phyloP scores from a whole-genome alignment of 805 yeast species.

The Cyberlindnera galapagoensis region DNA sequence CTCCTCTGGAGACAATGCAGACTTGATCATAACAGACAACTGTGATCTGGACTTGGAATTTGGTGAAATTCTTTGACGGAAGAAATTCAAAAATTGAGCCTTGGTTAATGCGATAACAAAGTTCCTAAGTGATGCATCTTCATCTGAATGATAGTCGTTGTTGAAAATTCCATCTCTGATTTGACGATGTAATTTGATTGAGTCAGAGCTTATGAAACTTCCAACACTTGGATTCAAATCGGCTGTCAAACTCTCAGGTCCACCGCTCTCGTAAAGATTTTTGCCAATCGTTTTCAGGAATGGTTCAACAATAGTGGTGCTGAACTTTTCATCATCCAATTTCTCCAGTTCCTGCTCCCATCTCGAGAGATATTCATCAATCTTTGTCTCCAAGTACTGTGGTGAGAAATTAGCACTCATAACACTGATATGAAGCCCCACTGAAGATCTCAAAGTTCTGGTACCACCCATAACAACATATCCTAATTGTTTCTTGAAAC shows the following conservation, averaged over 20 bases:
- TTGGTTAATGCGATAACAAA: slow-evolving; percentile 31
- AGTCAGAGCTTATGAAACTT: slow-evolving; percentile 24
- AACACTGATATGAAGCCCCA: slow-evolving; percentile 53
- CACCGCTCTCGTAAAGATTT: slow-evolving; percentile 19
- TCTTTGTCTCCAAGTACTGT: slow-evolving; percentile 32
- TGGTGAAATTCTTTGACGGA: slow-evolving; percentile 29
- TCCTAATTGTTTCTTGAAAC: slow-evolving; percentile 55
- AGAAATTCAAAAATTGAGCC: slow-evolving; percentile 30
- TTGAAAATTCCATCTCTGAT: slow-evolving; percentile 15
- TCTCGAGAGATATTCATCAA: slow-evolving; percentile 40
- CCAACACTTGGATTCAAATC: slow-evolving; percentile 30
- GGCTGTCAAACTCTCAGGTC: slow-evolving; percentile 30
- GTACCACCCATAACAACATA: slow-evolving; percentile 56
- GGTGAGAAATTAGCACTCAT: slow-evolving; percentile 46
- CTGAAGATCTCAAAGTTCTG: slow-evolving; percentile 41
- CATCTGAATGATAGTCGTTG: slow-evolving; percentile 17
- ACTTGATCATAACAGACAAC: slow-evolving; percentile 34
- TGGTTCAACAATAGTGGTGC: slow-evolving; percentile 26
- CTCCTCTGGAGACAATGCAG: slow-evolving; percentile 32
- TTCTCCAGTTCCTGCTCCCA: slow-evolving; percentile 31
- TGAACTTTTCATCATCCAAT: slow-evolving; percentile 32
- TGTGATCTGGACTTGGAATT: slow-evolving; percentile 29
- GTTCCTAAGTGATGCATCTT: slow-evolving; percentile 21
- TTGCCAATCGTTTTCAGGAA: slow-evolving; percentile 27
- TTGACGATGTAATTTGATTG: slow-evolving; percentile 39